Percentiles rank a stretch among this genome's conserved stretches.
These are phyloP conservation scores for Populus hybrid DNA, from an alignment of 441 rosid genomes.

Conservation along the genomic window DNA sequence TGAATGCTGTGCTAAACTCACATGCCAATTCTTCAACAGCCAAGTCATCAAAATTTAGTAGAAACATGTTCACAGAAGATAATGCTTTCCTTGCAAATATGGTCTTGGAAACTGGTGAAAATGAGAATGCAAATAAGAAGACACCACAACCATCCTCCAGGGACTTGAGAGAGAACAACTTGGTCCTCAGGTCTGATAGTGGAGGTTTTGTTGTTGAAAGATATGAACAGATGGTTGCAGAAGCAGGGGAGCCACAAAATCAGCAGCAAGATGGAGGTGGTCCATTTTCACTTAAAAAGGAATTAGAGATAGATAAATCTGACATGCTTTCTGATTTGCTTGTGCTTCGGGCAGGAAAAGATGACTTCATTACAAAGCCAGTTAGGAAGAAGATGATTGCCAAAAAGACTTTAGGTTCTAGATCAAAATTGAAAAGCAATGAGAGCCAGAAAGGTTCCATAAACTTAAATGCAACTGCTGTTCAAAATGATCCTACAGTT, in stretches of 20 bases:
- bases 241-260: conserved; percentile 21
- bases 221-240: conserved; percentile 18
- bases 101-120: conserved; percentile 2
- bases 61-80: conserved; percentile 15
- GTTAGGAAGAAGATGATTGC: conserved; percentile 42
- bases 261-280: conserved; percentile 22
- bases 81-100: conserved; percentile 3
- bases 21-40: conserved; percentile 20
- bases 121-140: conserved; percentile 25
- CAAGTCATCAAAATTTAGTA: conserved; percentile 11
- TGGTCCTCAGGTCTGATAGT: conserved; percentile 10
- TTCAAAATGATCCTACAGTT: conserved; percentile 25
- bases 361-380: conserved; percentile 26
- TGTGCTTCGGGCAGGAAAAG: conserved; percentile 29
- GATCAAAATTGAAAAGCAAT: conserved; percentile 36
- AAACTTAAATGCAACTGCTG: conserved; percentile 38
- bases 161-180: conserved; percentile 20
- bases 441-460: conserved; percentile 56
- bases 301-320: conserved; percentile 25
- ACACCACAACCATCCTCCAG: conserved; percentile 29
- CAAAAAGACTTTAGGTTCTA: conserved; percentile 57
- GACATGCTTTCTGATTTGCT: conserved; percentile 20
- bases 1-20: conserved; percentile 24
- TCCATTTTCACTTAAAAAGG: conserved; percentile 23
- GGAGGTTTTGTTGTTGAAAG: conserved; percentile 16